These are phyloP conservation scores for Anthoceros angustus DNA, from an alignment of 225 moss, liverwort and hornwort genomes.

Conservation along the genomic window DNA sequence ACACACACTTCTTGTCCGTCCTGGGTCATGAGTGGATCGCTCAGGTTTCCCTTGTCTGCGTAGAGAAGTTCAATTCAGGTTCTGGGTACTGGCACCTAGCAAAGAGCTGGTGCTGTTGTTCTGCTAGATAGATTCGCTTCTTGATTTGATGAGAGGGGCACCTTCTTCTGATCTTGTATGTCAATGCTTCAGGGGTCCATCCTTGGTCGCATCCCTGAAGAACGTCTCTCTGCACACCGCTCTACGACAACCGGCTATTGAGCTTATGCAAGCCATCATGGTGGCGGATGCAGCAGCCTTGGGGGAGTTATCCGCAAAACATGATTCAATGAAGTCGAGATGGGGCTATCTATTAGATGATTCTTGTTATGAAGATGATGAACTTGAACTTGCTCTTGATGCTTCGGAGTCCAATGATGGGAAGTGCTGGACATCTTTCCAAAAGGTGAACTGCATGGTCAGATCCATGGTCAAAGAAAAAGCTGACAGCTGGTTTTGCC, in stretches of 20 bases:
- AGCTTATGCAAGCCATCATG: constrained; percentile 67
- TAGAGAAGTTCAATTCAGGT: too few relatives aligned
- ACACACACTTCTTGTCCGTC: background rate
- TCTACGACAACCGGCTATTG: constrained; percentile 54
- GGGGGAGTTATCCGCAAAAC: constrained; percentile 28
- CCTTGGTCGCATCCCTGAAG: constrained; percentile 69
- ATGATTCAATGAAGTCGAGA: constrained; percentile 16
- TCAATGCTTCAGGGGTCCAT: constrained; percentile 45
- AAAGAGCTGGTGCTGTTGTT: too few relatives aligned
- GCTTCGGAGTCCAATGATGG: constrained; percentile 18
- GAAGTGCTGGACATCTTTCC: constrained; percentile 35
- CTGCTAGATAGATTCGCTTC: too few relatives aligned
- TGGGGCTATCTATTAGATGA: constrained; percentile 29
- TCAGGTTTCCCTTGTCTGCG: too few relatives aligned
- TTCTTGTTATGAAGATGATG: constrained; percentile 24
- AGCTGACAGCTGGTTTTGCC: constrained; percentile 68
- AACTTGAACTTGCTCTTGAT: constrained; percentile 14
- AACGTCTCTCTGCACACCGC: constrained; percentile 37
- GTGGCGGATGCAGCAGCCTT: constrained; percentile 78
- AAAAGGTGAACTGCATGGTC: constrained; percentile 40
- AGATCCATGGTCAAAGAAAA: constrained; percentile 40
- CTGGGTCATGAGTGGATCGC: background rate
- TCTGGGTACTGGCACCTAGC: too few relatives aligned
- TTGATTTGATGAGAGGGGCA: constrained; percentile 1
- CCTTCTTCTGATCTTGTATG: too few relatives aligned